A percentile compares a stretch with the other conserved stretches of the same genome.
These are phyloP conservation scores for Aleurites moluccanus DNA, from an alignment of 441 rosid genomes.

Conservation along the genomic window DNA sequence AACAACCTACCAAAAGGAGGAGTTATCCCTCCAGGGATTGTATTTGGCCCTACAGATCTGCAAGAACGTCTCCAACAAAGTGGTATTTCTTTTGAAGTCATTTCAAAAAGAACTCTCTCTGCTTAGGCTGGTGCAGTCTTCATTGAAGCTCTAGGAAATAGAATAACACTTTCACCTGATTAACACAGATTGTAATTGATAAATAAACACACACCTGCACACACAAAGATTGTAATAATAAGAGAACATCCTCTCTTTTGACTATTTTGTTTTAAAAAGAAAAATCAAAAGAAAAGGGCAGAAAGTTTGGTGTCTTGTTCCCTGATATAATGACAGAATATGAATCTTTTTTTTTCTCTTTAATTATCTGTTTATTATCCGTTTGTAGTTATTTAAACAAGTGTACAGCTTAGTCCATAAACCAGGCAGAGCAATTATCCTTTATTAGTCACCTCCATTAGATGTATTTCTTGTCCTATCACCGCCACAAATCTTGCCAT, in stretches of 20 bases:
- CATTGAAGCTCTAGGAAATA: neutral
- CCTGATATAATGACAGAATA: neutral
- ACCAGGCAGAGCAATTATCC: neutral
- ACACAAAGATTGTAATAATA: neutral
- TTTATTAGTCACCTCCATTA: neutral
- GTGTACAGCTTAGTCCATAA: neutral
- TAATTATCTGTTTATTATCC: neutral
- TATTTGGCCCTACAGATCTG: constrained; percentile 82
- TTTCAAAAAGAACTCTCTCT: constrained; percentile 49
- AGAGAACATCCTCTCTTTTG: neutral
- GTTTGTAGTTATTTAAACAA: neutral
- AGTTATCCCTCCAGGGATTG: constrained; percentile 72
- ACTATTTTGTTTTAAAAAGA: neutral
- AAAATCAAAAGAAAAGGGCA: neutral
- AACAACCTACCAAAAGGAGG: constrained; percentile 71
- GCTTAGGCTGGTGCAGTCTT: constrained; percentile 28
- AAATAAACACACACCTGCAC: too few relatives aligned
- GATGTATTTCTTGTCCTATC: neutral
- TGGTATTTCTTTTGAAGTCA: constrained; percentile 73
- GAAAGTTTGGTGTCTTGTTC: neutral
- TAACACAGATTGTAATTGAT: neutral
- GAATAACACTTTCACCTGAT: neutral
- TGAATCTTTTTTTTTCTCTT: neutral
- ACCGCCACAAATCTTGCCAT: neutral
- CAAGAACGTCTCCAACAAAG: constrained; percentile 66